Base-by-base conservation (phyloP, 768 basidiomycete genomes). In the Mycena leptocephala region DNA sequence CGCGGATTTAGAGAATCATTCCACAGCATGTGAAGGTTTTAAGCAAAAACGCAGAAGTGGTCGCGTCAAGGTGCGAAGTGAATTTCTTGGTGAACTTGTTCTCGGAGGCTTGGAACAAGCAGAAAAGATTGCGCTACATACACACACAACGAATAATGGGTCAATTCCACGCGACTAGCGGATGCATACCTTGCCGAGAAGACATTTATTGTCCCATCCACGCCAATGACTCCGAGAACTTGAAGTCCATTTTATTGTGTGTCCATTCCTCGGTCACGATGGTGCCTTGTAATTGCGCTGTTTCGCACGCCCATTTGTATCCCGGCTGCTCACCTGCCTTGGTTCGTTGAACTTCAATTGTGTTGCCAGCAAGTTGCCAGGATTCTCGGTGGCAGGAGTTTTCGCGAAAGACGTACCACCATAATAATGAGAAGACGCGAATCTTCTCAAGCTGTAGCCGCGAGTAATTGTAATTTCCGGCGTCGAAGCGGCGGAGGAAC, bases 181-280 rank as follows among this genome's bases (percentile, higher is more conserved):
- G 58, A 22, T n/a, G 6, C 22, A 35, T 37, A 22, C 58, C 32
- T 59, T 3, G 35, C 37, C 35, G 22, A 59, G 33, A 35, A n/a
- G 33, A 59, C 30, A 33, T 58, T 59, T 59, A 59, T 59, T 59
- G 58, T 59, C 32, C n/a, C 48, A n/a, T 24, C 48, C 24, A 9
- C 46, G 22, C 26, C 24, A 16, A 24, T 24, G 48, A 51, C 58
- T 33, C 22, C 22, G 18, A 33, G 11, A 14, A 2, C 32, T 2
- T 14, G 16, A 43, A 37, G 16, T 5, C 3, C 28, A 9, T 37
- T n/a, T 62, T 64, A 32, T 64, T 46, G 62, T 41, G 39, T 64
- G 62, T 64, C 41, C 39, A 64, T 64, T 41, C 62, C 37, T 41
- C 28, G 39, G 24, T 64, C 24, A 28, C 61, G 39, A 64, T 64